Evolutionary conservation across 2,329 filamentous ascomycete genomes (phyloP).

Genomic region (Fusarium tupiense): DNA sequence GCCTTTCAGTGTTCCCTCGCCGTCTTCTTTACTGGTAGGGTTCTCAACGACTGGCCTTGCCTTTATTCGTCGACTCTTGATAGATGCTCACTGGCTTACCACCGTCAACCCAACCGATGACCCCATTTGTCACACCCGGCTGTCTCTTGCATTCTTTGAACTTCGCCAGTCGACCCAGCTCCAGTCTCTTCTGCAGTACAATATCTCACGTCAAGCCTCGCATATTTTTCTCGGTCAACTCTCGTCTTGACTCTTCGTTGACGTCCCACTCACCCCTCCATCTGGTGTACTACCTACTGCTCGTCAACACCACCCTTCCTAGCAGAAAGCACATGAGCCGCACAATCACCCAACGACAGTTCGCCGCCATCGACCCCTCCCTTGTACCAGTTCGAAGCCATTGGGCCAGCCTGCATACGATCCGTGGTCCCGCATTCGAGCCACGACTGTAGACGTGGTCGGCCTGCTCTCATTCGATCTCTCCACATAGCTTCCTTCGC

Average conservation of each 20-base stretch:
- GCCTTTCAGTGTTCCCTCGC: conserved; percentile 13
- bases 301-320: conserved; percentile 43
- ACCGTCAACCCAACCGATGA: conserved; percentile 33
- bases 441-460: conserved; percentile 51
- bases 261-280: conserved; percentile 42
- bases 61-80: conserved; percentile 37
- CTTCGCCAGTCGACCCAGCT: conserved; percentile 25
- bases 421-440: conserved; percentile 52
- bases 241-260: conserved; percentile 24
- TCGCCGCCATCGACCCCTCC: conserved; percentile 42
- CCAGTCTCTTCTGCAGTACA: not conserved
- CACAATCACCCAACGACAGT: conserved; percentile 44
- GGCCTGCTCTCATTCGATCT: conserved; percentile 48
- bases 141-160: conserved; percentile 33
- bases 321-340: conserved; percentile 41
- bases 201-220: conserved; percentile 2
- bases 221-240: conserved; percentile 28
- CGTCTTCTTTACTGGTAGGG: conserved; percentile 24
- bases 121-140: conserved; percentile 30
- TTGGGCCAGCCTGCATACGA: conserved; percentile 52
- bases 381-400: conserved; percentile 45
- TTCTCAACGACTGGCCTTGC: conserved; percentile 19
- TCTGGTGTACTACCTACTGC: conserved; percentile 35
- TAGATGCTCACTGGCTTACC: conserved; percentile 37
- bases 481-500: conserved; percentile 45